These are phyloP conservation scores for Cyberlindnera sargentensis DNA, from an alignment of 805 yeast genomes.

Conservation along the genomic window DNA sequence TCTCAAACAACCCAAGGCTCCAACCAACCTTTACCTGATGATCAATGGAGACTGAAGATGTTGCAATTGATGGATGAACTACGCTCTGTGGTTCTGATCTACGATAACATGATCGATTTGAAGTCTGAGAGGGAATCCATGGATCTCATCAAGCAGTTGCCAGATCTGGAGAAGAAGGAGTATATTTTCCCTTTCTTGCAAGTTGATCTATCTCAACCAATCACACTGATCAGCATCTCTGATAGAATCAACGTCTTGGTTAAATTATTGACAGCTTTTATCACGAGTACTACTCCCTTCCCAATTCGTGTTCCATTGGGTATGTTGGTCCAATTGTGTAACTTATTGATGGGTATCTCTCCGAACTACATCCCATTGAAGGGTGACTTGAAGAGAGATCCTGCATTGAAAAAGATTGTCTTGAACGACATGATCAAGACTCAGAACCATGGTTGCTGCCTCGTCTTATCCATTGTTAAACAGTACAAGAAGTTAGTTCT, in stretches of 20 bases:
- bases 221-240: conserved; percentile 44
- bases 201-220: conserved; percentile 53
- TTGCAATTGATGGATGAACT: conserved; percentile 43
- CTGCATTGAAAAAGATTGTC: conserved; percentile 38
- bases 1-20: conserved; percentile 21
- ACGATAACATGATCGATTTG: conserved; percentile 51
- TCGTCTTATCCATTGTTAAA: conserved; percentile 28
- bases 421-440: conserved; percentile 35
- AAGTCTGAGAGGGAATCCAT: conserved; percentile 46
- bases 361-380: conserved; percentile 47
- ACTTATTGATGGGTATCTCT: conserved; percentile 49
- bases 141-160: conserved; percentile 34
- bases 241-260: conserved; percentile 42
- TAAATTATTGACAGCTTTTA: conserved; percentile 37
- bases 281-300: conserved; percentile 46
- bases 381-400: conserved; percentile 51
- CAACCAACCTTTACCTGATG: conserved; percentile 31
- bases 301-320: conserved; percentile 62
- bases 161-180: conserved; percentile 23
- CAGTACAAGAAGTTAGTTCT: conserved; percentile 29
- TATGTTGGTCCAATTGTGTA: conserved; percentile 40
- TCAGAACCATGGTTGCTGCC: conserved; percentile 37
- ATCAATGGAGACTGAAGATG: conserved; percentile 43
- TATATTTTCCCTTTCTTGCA: conserved; percentile 40
- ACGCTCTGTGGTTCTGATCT: conserved; percentile 48